Evolutionary conservation across 345 rosid species (phyloP).

Genomic region (Carallia brachiata): DNA sequence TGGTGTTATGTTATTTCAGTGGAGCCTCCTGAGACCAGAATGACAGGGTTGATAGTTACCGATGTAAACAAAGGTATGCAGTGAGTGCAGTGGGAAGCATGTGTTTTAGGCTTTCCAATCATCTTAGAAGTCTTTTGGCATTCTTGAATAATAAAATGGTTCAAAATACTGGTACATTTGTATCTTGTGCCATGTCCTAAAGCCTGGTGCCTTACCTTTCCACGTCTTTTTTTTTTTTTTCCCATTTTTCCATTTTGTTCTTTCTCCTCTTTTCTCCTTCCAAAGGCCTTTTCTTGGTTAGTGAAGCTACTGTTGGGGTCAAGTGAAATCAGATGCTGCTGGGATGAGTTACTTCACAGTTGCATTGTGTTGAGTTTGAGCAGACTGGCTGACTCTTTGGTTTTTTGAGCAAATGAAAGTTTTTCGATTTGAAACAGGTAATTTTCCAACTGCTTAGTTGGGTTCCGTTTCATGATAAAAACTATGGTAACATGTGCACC

Average conservation of each 20-base stretch:
- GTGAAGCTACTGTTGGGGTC: conserved; percentile 28
- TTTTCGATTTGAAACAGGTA: conserved; percentile 40
- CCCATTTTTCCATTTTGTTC: background rate
- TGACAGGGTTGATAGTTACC: conserved; percentile 40
- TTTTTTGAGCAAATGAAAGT: conserved; percentile 22
- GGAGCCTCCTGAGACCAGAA: conserved; percentile 40
- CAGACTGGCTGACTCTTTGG: conserved; percentile 33
- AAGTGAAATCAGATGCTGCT: conserved; percentile 24
- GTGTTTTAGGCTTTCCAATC: conserved; percentile 18
- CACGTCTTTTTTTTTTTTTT: background rate
- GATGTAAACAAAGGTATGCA: conserved; percentile 47
- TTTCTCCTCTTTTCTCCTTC: background rate
- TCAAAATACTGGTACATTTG: conserved; percentile 2
- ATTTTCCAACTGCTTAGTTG: conserved; percentile 10
- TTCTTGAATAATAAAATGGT: conserved; percentile 17
- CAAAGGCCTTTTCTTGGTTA: conserved; percentile 24
- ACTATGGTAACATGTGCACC: background rate
- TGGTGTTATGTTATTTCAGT: conserved; percentile 25
- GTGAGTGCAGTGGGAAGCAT: conserved; percentile 27
- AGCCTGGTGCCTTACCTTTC: conserved; percentile 11
- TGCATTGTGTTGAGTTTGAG: conserved; percentile 29
- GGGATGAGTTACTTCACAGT: conserved; percentile 19
- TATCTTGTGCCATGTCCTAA: background rate
- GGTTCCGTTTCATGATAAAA: conserved; percentile 10
- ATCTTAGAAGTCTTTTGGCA: conserved; percentile 13